phyloP scores from a whole-genome alignment of 805 yeast genomes.

The Yarrowia deformans region DNA sequence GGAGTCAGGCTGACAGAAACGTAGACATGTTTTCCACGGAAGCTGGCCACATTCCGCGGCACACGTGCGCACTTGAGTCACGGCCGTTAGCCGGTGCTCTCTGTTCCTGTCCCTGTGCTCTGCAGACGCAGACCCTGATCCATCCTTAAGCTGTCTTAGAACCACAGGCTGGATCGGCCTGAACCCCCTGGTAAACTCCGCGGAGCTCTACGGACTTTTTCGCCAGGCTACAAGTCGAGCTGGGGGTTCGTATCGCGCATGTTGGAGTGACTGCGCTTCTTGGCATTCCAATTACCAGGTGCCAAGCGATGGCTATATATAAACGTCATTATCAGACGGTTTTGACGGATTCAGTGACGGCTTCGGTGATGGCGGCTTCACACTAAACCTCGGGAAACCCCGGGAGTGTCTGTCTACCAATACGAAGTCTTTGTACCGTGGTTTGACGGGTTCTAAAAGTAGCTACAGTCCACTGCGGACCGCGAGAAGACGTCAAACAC shows the following conservation, averaged over 20 bases:
- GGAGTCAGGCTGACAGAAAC: background rate
- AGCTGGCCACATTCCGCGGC: background rate
- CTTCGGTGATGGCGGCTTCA: too few species aligned
- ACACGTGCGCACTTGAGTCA: conserved; percentile 12
- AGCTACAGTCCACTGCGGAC: too few species aligned
- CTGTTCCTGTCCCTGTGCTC: background rate
- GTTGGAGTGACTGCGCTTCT: too few species aligned
- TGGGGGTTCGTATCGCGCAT: too few species aligned
- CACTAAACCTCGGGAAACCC: too few species aligned
- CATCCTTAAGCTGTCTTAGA: background rate
- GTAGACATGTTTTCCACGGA: background rate
- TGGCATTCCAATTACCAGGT: conserved; percentile 13
- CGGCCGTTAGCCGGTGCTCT: conserved; percentile 1
- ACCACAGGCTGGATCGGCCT: background rate
- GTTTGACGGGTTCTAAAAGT: too few species aligned
- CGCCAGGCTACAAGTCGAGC: background rate
- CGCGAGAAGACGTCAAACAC: too few species aligned
- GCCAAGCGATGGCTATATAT: conserved; percentile 4
- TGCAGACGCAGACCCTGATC: background rate
- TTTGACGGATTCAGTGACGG: too few species aligned
- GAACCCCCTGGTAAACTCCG: background rate
- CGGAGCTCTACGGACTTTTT: background rate
- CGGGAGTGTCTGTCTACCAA: too few species aligned
- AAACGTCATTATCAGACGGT: background rate
- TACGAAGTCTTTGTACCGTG: too few species aligned